Base-by-base conservation (phyloP, 306 rosid species). In the Gynostemma pentaphyllum region DNA sequence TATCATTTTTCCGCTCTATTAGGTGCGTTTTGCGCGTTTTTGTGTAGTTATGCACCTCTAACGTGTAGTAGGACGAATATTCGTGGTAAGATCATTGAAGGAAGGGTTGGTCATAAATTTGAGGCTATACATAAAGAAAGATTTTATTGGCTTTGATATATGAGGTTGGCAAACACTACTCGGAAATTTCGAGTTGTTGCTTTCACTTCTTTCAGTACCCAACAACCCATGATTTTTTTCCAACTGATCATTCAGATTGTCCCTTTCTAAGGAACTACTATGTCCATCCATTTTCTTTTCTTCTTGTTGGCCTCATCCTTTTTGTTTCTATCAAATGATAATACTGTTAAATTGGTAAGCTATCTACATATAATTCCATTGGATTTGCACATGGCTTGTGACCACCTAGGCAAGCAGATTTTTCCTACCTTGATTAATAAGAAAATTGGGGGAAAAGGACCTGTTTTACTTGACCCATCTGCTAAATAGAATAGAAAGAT, bases 371-470 rank as follows among this genome's bases (percentile, higher is more conserved):
- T 60, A 39, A 39, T 29, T 21, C 36, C 65, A 60, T 21, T 36
- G 65, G 46, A 60, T 60, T 23, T 37, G 48, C 65, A 60, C 65
- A 60, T 60, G 65, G 64, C 47, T 36, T 18, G 46, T 34, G 45
- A 36, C 27, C 64, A 45, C 50, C 9, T 16, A 45, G 50, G 24
- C 11, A 16, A 45, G 50, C 50, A 45, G 22, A 16, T 45, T 18
- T 45, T 18, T 9, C 11, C 8, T 39, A 13, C 47, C n/a, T 45
- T 45, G 50, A n/a, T 45, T 45, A 6, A 16, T 45, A 10, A 16
- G 50, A 45, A 16, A 18, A 9, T 45, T 3, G 22, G 22, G 49
- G 7, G 7, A 41, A 45, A 45, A n/a, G 14, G 21, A n/a, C 2
- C 23, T 45, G 23, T 45, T 45, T n/a, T 45, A 16, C 49, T 45